Evolutionary conservation across 2,329 filamentous ascomycete species (phyloP).

Genomic region (Nothopassalora personata): DNA sequence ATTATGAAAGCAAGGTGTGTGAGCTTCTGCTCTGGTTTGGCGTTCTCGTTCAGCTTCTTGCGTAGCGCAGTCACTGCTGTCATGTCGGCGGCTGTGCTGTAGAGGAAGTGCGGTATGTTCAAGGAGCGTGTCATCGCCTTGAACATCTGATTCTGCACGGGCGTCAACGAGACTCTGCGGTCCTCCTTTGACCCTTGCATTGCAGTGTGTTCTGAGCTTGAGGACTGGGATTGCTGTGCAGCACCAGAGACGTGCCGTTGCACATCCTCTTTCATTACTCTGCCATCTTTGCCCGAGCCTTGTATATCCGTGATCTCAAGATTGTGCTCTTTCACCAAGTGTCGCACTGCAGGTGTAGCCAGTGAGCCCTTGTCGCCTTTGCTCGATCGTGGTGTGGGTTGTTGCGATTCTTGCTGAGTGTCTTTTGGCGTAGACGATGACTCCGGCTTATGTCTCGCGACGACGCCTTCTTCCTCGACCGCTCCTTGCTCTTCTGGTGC

Average conservation of each 20-base stretch:
- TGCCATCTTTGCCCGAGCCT: slow-evolving; percentile 84
- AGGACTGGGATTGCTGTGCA: slow-evolving; percentile 39
- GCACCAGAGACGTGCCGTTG: slow-evolving; percentile 38
- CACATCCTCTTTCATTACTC: slow-evolving; percentile 90
- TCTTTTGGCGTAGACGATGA: neutral
- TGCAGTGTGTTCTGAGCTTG: slow-evolving; percentile 28
- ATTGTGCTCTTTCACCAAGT: slow-evolving; percentile 73
- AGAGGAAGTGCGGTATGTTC: slow-evolving; percentile 89
- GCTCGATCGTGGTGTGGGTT: slow-evolving; percentile 28
- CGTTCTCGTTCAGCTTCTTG: slow-evolving; percentile 62
- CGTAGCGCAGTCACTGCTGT: slow-evolving; percentile 68
- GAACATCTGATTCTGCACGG: slow-evolving; percentile 89
- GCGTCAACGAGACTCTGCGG: slow-evolving; percentile 63
- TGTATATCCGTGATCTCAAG: slow-evolving; percentile 72
- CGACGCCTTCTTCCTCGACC: slow-evolving; percentile 15
- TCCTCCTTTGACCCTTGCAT: slow-evolving; percentile 49
- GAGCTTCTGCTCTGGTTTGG: slow-evolving; percentile 55
- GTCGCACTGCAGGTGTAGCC: slow-evolving; percentile 87
- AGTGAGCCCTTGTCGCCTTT: slow-evolving; percentile 64
- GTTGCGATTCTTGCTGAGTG: neutral
- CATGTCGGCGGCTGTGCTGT: slow-evolving; percentile 84
- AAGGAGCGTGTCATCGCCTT: slow-evolving; percentile 93
- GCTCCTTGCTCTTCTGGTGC: slow-evolving; percentile 12
- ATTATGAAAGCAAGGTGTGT: slow-evolving; percentile 93
- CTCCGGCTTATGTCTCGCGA: slow-evolving; percentile 10